Evolutionary conservation across 1,284 basidiomycete species (phyloP).

Genomic region (Irpex sp.): DNA sequence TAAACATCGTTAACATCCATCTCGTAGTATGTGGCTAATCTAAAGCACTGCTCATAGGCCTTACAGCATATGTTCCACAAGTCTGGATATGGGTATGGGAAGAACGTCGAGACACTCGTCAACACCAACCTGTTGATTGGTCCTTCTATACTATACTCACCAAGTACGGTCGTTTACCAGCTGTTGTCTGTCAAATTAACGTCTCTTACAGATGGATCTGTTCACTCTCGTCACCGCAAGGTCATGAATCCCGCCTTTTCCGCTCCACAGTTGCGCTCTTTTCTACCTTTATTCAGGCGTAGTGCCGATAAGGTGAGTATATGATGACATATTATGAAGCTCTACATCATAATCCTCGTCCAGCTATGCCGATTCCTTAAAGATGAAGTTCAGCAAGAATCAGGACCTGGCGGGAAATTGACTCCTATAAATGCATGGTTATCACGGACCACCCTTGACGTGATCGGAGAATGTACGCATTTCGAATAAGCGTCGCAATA

Average conservation of each 20-base stretch:
- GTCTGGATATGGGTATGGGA: conserved; percentile 21
- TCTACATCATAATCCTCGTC: not conserved
- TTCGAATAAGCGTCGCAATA: not conserved
- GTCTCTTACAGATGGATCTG: not conserved
- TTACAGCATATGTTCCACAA: conserved; percentile 26
- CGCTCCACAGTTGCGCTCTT: conserved; percentile 20
- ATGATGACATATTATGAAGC: not conserved
- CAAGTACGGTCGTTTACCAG: conserved; percentile 12
- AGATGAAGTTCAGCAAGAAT: conserved; percentile 8
- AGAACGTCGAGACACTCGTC: conserved; percentile 12
- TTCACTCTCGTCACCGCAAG: conserved; percentile 25
- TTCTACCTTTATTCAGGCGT: conserved; percentile 21
- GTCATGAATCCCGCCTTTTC: conserved; percentile 28
- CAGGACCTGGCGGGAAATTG: not conserved
- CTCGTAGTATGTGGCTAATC: not conserved
- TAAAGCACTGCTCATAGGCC: conserved; percentile 9
- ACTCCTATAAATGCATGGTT: conserved; percentile 7
- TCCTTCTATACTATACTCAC: conserved; percentile 16
- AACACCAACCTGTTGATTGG: conserved; percentile 15
- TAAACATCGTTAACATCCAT: not conserved
- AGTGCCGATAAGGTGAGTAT: conserved; percentile 7
- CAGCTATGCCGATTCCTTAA: conserved; percentile 14
- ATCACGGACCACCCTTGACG: conserved; percentile 8
- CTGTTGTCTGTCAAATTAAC: not conserved
- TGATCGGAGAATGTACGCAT: conserved; percentile 9